Evolutionary conservation across 176 grass and related monocot species (phyloP).

Genomic region (Canna indica): DNA sequence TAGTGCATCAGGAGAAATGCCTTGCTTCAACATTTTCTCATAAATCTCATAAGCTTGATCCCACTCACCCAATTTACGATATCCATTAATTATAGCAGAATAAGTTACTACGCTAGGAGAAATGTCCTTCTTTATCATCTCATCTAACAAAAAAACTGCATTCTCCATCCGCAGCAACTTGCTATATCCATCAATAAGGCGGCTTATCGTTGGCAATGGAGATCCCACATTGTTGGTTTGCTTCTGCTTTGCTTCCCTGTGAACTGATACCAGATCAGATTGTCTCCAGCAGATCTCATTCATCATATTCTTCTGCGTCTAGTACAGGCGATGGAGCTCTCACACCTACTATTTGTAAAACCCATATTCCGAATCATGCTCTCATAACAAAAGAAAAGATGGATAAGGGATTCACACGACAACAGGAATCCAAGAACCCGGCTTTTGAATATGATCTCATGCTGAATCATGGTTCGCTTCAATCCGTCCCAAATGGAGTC

Average conservation of each 20-base stretch:
- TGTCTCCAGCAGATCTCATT: slow-evolving; percentile 28
- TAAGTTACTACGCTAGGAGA: slow-evolving; percentile 30
- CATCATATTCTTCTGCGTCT: slow-evolving; percentile 29
- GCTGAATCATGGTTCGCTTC: slow-evolving; percentile 31
- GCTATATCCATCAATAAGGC: slow-evolving; percentile 33
- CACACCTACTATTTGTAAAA: slow-evolving; percentile 2
- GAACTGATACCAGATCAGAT: slow-evolving; percentile 1
- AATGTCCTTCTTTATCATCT: slow-evolving; percentile 24
- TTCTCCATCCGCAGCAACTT: slow-evolving; percentile 21
- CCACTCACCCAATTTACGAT: slow-evolving; percentile 33
- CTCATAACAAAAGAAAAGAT: not conserved
- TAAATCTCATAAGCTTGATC: slow-evolving; percentile 26
- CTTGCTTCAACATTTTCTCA: slow-evolving; percentile 30
- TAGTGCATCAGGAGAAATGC: slow-evolving; percentile 22
- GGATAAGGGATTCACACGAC: not conserved
- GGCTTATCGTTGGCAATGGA: not conserved
- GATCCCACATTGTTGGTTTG: not conserved
- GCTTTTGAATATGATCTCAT: slow-evolving; percentile 30
- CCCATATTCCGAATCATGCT: not conserved
- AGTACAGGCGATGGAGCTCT: slow-evolving; percentile 38
- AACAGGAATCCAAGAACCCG: slow-evolving; percentile 13
- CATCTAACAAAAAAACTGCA: slow-evolving; percentile 22
- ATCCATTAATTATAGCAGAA: slow-evolving; percentile 24
- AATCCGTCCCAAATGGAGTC: slow-evolving; percentile 15
- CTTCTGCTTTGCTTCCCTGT: not conserved